Conservation (phyloP, 208 protist genomes). For the Crithidia bombi region DNA sequence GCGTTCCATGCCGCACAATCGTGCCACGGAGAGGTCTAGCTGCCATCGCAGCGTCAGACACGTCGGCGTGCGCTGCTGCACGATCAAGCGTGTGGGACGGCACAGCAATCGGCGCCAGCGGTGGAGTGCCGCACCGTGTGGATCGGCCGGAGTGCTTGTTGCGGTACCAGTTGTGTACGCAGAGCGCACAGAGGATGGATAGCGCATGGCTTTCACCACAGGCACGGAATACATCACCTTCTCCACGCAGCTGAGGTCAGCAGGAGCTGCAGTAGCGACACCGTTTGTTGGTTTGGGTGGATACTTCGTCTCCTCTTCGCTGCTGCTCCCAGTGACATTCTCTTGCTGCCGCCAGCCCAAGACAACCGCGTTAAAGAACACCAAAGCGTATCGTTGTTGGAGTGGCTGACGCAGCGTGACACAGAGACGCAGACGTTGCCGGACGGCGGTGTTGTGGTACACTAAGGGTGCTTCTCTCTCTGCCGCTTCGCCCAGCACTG, state of each 20-base stretch:
- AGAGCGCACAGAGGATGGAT: slow-evolving; percentile 1
- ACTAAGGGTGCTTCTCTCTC: slow-evolving; percentile 7
- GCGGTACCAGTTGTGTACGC: background rate
- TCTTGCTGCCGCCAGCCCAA: background rate
- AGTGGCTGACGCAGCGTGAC: slow-evolving; percentile 20
- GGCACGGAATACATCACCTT: slow-evolving; percentile 16
- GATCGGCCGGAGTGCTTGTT: background rate
- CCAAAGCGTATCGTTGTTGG: slow-evolving; percentile 14
- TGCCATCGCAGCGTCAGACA: slow-evolving; percentile 24
- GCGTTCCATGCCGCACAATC: slow-evolving; percentile 6
- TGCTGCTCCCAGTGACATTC: background rate
- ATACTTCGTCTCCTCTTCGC: background rate
- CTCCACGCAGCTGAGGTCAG: background rate
- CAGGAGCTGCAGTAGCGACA: background rate
- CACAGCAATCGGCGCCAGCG: slow-evolving; percentile 1
- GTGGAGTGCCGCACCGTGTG: background rate
- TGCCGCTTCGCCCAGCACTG: background rate
- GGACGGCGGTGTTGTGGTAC: slow-evolving; percentile 11
- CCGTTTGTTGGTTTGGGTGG: background rate
- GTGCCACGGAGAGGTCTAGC: slow-evolving; percentile 8
- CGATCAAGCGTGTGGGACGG: slow-evolving; percentile 6
- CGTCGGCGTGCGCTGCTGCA: slow-evolving; percentile 20
- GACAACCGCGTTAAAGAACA: slow-evolving; percentile 13
- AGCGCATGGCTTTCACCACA: background rate
- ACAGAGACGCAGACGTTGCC: slow-evolving; percentile 8